These are phyloP conservation scores for Phanerochaete carnosa DNA, from an alignment of 768 basidiomycete species.

Conservation along the genomic window DNA sequence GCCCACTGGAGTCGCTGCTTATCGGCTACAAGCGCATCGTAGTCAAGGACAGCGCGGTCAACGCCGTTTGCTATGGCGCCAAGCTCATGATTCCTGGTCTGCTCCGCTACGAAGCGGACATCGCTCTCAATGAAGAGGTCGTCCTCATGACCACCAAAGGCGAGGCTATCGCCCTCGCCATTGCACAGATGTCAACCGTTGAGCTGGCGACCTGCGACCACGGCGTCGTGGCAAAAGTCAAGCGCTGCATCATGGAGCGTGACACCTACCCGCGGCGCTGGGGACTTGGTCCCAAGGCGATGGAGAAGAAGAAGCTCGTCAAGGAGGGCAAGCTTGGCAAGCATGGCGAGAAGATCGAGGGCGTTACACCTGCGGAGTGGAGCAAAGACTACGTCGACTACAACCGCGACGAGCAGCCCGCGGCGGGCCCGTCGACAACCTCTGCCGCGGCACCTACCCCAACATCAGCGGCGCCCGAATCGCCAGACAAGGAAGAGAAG, in stretches of 20 bases:
- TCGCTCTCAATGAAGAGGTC: constrained; percentile 91
- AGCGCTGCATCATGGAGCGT: constrained; percentile 99
- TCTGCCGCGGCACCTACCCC: constrained; percentile 22
- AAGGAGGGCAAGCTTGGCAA: constrained; percentile 98
- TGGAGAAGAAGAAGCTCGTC: constrained; percentile 97
- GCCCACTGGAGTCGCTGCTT: constrained; percentile 90
- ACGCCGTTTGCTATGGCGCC: constrained; percentile 98
- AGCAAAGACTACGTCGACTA: constrained; percentile 93
- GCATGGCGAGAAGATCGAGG: constrained; percentile 85
- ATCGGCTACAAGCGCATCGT: constrained; percentile 98
- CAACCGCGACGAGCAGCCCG: constrained; percentile 57
- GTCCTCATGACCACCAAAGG: constrained; percentile 99
- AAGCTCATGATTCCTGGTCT: constrained; percentile 99
- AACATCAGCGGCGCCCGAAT: constrained; percentile 24
- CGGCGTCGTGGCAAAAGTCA: constrained; percentile 98
- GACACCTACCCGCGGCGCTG: constrained; percentile 97
- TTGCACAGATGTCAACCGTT: constrained; percentile 98
- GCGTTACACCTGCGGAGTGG: constrained; percentile 90
- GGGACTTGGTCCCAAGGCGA: constrained; percentile 96
- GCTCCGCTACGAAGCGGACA: constrained; percentile 93
- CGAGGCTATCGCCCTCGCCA: constrained; percentile 91
- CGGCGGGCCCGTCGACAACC: constrained; percentile 34
- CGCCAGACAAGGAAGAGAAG: constrained; percentile 45
- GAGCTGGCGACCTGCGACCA: constrained; percentile 98
- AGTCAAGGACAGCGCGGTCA: constrained; percentile 98